These are phyloP conservation scores for Xylaria scruposa DNA, from an alignment of 495 filamentous ascomycete genomes.

Conservation along the genomic window DNA sequence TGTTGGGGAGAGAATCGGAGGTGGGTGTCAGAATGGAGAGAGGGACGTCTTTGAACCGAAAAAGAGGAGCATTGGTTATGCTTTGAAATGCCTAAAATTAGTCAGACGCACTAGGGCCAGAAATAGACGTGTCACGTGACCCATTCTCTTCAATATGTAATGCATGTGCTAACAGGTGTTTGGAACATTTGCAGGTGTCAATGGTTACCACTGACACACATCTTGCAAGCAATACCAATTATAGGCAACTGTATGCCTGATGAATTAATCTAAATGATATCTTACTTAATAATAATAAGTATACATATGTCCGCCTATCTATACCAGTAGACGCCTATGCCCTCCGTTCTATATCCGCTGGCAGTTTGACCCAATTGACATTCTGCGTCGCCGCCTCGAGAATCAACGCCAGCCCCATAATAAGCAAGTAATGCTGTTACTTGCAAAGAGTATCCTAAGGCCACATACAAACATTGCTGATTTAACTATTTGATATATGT, in stretches of 20 bases:
- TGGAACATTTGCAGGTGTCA: neutral
- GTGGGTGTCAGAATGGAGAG: slow-evolving; percentile 7
- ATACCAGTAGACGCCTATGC: neutral
- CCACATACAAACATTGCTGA: neutral
- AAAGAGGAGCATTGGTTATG: slow-evolving; percentile 17
- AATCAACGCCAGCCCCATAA: neutral
- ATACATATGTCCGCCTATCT: neutral
- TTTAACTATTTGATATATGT: neutral
- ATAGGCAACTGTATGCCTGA: neutral
- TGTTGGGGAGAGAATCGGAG: slow-evolving; percentile 15
- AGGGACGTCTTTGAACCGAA: slow-evolving; percentile 1
- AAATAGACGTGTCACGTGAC: slow-evolving; percentile 19
- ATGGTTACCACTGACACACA: neutral
- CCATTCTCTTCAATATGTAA: neutral
- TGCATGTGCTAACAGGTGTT: neutral
- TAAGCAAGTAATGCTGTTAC: neutral
- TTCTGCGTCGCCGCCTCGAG: neutral
- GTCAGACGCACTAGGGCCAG: slow-evolving; percentile 22
- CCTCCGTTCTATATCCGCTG: neutral
- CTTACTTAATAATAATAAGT: neutral
- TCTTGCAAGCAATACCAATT: neutral
- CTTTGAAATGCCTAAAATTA: slow-evolving; percentile 28
- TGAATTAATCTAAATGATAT: slow-evolving; percentile 1
- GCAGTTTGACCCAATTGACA: neutral
- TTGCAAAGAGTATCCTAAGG: slow-evolving; percentile 3